Evolutionary conservation across 2,329 filamentous ascomycete species (phyloP).

Genomic region (Magnaporthales sp.): DNA sequence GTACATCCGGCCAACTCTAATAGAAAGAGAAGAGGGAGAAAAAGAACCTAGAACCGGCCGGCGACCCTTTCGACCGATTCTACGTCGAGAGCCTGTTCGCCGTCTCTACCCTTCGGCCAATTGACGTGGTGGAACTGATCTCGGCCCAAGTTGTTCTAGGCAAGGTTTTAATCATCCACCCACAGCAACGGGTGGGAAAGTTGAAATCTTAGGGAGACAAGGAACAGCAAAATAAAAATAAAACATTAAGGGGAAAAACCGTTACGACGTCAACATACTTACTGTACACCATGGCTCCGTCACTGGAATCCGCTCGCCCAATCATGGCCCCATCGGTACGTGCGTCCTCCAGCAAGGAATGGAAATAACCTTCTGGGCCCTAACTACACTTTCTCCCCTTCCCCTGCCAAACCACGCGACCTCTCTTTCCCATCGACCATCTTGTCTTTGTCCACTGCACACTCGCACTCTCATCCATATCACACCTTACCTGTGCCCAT

Average conservation of each 20-base stretch:
- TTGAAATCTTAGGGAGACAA: not conserved
- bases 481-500: not conserved
- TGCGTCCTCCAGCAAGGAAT: conserved; percentile 14
- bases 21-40: not conserved
- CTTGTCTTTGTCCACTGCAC: not conserved
- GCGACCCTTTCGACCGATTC: not conserved
- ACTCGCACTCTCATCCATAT: not conserved
- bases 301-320: conserved; percentile 51
- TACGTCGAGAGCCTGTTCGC: not conserved
- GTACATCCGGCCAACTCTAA: not conserved
- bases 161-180: not conserved
- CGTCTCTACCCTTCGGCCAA: not conserved
- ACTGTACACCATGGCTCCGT: conserved; percentile 46
- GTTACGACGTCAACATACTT: conserved; percentile 8
- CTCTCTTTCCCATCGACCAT: not conserved
- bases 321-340: conserved; percentile 56
- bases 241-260: not conserved
- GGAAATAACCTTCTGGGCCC: not conserved
- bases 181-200: not conserved
- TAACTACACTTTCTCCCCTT: not conserved
- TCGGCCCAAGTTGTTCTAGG: not conserved
- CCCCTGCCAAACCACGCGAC: not conserved
- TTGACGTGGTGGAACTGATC: not conserved
- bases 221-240: not conserved
- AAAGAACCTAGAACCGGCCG: not conserved